A percentile compares a stretch with the other conserved stretches of the same genome.
Conservation (phyloP, 2,329 filamentous ascomycete genomes). For the Geosmithia putterillii region DNA sequence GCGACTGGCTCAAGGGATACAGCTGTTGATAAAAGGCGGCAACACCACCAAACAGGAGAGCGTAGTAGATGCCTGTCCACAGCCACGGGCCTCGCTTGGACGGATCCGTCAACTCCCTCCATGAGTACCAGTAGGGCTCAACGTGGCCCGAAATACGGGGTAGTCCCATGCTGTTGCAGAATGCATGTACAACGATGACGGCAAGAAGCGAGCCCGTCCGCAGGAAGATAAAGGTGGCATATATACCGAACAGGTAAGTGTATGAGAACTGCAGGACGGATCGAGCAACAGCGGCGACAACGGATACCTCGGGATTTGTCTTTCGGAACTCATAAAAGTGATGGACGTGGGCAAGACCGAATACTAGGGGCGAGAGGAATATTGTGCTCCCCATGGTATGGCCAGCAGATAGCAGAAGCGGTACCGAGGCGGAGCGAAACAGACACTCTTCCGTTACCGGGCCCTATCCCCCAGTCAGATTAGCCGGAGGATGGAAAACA, state of each 20-base stretch:
- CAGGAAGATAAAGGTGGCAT: constrained; percentile 79
- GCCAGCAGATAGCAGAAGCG: constrained; percentile 64
- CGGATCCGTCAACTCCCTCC: constrained; percentile 7
- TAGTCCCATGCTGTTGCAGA: constrained; percentile 88
- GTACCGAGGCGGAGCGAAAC: constrained; percentile 78
- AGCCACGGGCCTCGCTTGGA: constrained; percentile 8
- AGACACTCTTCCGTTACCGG: constrained; percentile 88
- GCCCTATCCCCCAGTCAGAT: constrained; percentile 49
- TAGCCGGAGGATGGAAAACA: background rate
- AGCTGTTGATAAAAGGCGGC: constrained; percentile 58
- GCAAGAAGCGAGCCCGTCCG: constrained; percentile 72
- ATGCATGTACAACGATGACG: constrained; percentile 65
- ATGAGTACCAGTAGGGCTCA: constrained; percentile 32
- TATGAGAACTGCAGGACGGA: constrained; percentile 78
- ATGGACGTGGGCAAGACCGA: constrained; percentile 86
- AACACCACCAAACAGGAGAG: constrained; percentile 60
- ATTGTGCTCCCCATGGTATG: constrained; percentile 48
- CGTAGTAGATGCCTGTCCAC: constrained; percentile 75
- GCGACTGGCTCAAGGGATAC: constrained; percentile 55
- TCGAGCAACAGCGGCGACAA: constrained; percentile 51
- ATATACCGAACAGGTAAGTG: constrained; percentile 88
- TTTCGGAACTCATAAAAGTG: constrained; percentile 92
- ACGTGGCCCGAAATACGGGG: constrained; percentile 77
- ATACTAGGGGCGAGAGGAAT: constrained; percentile 76
- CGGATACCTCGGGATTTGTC: constrained; percentile 59